Base-by-base conservation (phyloP, 108 stramenopile genomes). In the Conticribra weissflogii region DNA sequence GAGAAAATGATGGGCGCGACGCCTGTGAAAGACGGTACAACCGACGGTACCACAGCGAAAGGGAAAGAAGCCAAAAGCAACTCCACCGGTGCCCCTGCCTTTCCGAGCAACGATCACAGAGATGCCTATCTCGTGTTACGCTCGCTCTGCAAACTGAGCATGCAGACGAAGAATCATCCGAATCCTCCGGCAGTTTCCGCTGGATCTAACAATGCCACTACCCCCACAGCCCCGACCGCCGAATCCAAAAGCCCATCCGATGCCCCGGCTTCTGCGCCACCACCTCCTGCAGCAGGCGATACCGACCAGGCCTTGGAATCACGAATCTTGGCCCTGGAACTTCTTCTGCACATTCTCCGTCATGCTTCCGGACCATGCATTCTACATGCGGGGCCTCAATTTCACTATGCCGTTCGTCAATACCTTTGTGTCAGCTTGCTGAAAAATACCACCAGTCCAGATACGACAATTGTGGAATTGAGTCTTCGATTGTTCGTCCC, bases 41-140 rank as follows among this genome's bases (percentile, higher is more conserved):
- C 16, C 24, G 33, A 61, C 25, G 48, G 57, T 36, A 53, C 17
- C 32, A 54, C 34, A 14, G 46, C 48, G 23, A 52, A 60, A 32
- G 46, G 28, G 16, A 55, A 27, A 29, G 48, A 16, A 45, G 50
- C 3, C 28, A 50, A 24, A 17, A 4, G 22, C 33, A 53, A 31
- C 29, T 14, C 30, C 8, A 33, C 59, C n/a, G 33, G 33, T 46
- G 25, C 60, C n/a, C 60, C 72, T 21, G 53, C 71, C 5, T 98
- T 97, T 66, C 82, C 90, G 0, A 89, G 95, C 0, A 81, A 93
- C 49, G 82, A 94, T 81, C 97, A 99, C 72, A 75, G 87, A 49
- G 97, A 99, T 83, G 97, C 97, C 45, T 98, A 96, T 79, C 72
- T 98, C 58, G 88, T 98, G 21, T 84, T 99, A 48, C 79, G 98